Evolutionary conservation across 1,139 yeast species (phyloP), one percentile per base, ranked within the genome.

Genomic region (Pichia sp.): DNA sequence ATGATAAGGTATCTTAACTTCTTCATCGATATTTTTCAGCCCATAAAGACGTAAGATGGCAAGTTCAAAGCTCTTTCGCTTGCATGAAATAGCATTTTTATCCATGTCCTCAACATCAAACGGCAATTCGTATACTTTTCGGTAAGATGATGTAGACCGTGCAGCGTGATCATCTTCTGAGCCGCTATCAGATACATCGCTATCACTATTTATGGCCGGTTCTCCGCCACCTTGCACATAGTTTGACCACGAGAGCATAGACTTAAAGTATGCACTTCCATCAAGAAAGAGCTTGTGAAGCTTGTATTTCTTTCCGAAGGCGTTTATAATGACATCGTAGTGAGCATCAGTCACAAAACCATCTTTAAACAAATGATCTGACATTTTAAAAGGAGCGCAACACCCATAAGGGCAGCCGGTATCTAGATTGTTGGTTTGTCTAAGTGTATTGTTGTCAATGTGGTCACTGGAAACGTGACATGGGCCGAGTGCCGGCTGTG

Each of bases 21-120:
- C 69, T 12, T 53, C 51, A 12, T 50, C 51, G 1, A 48, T 32
- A 32, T 63, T 62, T 4, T 50, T 38, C 2, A 61, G 62, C 3
- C 75, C 76, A 42, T 71, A 71, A 6, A 71, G 50, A 27, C 67
- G 47, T 1, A 65, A 62, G 4, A 70, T 46, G 0, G 68, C 69
- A 26, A 65, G 50, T 32, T 69, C 74, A 49, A 69, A 69, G 7
- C 73, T 63, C 19, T 63, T 60, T 35, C 58, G 59, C 1, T 69
- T 63, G 11, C 18, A 26, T 2, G 26, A 22, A 3, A 23, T 13
- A 14, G 21, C 16, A 13, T 28, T 24, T 4, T 22, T 35, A 13
- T 18, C 27, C n/a, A 19, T 7, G 6, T 10, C 20, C 11, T 56
- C 53, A 38, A 63, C 69, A 32, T 66, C 69, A 37, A 69, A 62